Evolutionary conservation across 495 filamentous ascomycete genomes (phyloP).

Genomic region (Staphylotrichum longicolle): DNA sequence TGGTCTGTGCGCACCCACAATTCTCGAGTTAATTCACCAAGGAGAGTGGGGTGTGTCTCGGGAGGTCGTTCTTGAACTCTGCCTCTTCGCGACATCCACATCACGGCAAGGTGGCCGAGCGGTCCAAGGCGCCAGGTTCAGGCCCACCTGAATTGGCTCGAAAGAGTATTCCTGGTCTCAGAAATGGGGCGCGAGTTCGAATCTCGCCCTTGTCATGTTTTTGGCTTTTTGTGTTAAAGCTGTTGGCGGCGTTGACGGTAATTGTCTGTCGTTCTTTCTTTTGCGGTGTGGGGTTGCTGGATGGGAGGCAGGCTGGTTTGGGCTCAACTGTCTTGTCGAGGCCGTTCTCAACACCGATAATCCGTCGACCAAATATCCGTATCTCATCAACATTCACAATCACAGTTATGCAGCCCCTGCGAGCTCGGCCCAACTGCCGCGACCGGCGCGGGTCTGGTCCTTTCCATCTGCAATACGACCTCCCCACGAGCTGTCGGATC

Average conservation of each 20-base stretch:
- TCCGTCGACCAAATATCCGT: too few relatives aligned
- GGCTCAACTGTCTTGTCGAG: too few relatives aligned
- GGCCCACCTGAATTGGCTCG: conserved; percentile 26
- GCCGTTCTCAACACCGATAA: too few relatives aligned
- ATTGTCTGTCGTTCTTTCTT: neutral
- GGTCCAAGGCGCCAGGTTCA: conserved; percentile 39
- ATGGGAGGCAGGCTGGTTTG: too few relatives aligned
- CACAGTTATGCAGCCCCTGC: neutral
- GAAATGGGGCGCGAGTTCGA: conserved; percentile 37
- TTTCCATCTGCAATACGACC: conserved; percentile 15
- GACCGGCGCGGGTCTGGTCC: conserved; percentile 9
- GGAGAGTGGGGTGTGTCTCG: too few relatives aligned
- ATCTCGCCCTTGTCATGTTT: conserved; percentile 35
- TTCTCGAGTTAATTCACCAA: too few relatives aligned
- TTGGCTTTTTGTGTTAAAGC: neutral
- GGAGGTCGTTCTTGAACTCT: neutral
- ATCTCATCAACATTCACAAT: neutral
- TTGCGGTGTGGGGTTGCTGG: too few relatives aligned
- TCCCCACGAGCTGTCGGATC: conserved; percentile 18
- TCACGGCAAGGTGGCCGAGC: conserved; percentile 35
- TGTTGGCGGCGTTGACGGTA: neutral
- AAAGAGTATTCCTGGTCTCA: conserved; percentile 29
- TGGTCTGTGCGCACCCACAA: neutral
- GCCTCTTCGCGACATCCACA: neutral
- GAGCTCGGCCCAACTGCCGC: conserved; percentile 20